Evolutionary conservation across 2,329 filamentous ascomycete species (phyloP).

Genomic region (Raffaelea deltoideospora): DNA sequence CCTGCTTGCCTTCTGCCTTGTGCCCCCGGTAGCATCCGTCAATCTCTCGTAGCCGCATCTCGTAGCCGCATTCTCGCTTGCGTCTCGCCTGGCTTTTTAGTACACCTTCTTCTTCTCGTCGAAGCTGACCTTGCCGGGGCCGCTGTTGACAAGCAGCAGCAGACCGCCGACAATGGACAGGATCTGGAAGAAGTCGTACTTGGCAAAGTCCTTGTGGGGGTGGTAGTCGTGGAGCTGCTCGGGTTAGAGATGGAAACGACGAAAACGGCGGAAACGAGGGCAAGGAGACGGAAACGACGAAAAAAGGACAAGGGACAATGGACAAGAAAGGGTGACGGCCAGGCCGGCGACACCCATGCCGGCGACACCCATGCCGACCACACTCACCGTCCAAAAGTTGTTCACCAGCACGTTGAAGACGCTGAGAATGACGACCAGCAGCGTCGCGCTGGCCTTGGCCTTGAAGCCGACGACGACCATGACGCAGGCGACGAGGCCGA

Average conservation of each 20-base stretch:
- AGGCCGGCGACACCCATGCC: too few relatives aligned
- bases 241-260: slow-evolving; percentile 15
- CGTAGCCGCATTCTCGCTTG: too few relatives aligned
- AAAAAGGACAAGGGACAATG: background rate
- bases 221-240: slow-evolving; percentile 83
- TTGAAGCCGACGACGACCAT: slow-evolving; percentile 99
- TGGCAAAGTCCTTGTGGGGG: slow-evolving; percentile 99
- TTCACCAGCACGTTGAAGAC: slow-evolving; percentile 95
- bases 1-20: too few relatives aligned
- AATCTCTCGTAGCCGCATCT: background rate
- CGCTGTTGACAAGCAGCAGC: slow-evolving; percentile 94
- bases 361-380: too few relatives aligned
- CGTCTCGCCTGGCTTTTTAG: slow-evolving; percentile 26
- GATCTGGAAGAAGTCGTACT: slow-evolving; percentile 99
- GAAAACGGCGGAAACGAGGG: too few relatives aligned
- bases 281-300: background rate
- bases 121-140: slow-evolving; percentile 91
- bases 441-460: slow-evolving; percentile 95
- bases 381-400: slow-evolving; percentile 97
- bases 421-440: slow-evolving; percentile 88
- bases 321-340: background rate
- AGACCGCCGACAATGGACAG: slow-evolving; percentile 96
- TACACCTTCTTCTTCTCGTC: slow-evolving; percentile 99
- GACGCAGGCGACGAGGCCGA: slow-evolving; percentile 82
- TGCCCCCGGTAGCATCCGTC: too few relatives aligned